Evolutionary conservation across 768 basidiomycete genomes (phyloP).

Genomic region (Cystofilobasidium bisporidii): DNA sequence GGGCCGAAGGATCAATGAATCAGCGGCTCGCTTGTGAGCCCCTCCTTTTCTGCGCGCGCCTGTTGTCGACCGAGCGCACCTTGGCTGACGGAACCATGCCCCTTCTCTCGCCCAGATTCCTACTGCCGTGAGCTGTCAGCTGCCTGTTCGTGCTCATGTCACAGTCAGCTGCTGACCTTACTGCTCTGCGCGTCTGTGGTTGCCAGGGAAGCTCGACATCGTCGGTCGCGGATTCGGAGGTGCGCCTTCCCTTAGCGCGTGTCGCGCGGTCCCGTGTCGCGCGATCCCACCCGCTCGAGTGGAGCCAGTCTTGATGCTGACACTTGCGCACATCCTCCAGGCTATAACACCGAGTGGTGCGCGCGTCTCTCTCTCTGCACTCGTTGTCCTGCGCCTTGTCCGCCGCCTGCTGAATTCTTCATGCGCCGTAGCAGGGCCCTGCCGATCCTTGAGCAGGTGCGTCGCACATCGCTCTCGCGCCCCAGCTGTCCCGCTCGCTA

Average conservation of each 20-base stretch:
- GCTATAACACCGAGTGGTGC: slow-evolving; percentile 73
- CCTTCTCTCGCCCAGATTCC: neutral
- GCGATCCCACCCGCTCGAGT: too few species aligned
- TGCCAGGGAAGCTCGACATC: slow-evolving; percentile 22
- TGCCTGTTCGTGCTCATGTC: too few species aligned
- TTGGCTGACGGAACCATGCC: neutral
- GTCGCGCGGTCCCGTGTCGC: neutral
- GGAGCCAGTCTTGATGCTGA: neutral
- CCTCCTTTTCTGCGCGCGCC: neutral
- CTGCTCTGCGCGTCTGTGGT: too few species aligned
- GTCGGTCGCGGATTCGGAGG: slow-evolving; percentile 25
- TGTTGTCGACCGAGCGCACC: too few species aligned
- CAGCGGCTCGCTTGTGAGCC: slow-evolving; percentile 23
- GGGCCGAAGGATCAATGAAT: slow-evolving; percentile 22
- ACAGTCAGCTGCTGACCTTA: too few species aligned
- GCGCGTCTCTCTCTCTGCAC: neutral
- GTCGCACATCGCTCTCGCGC: slow-evolving; percentile 24
- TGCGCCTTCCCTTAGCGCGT: neutral
- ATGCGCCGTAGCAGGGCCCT: slow-evolving; percentile 45
- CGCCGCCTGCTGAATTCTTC: neutral
- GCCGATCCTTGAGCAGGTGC: slow-evolving; percentile 65
- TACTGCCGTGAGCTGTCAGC: slow-evolving; percentile 1
- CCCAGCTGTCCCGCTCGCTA: neutral
- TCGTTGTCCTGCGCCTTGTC: too few species aligned
- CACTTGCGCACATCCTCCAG: slow-evolving; percentile 34